Base-by-base conservation (phyloP, 106 monocot genomes). In the Posidonia australis region DNA sequence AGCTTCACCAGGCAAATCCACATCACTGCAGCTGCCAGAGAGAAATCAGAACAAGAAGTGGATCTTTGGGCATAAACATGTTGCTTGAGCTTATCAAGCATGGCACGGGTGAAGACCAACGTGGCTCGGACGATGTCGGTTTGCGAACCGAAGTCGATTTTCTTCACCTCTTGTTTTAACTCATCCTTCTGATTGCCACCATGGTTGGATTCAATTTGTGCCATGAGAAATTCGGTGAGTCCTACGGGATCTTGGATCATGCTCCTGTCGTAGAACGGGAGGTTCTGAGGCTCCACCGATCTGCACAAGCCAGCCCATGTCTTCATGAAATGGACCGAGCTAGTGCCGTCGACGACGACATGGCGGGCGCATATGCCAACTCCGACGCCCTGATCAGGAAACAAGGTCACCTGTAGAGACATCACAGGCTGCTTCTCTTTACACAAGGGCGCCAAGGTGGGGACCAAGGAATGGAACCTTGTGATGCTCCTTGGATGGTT, bases 1-100 rank as follows among this genome's bases (percentile, higher is more conserved):
- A 63, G 49, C 25, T 48, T 66, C 10, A 70, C 71, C 14, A 77
- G 44, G 54, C 70, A 74, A 14, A 58, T 41, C 84, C 80, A 80
- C 21, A 63, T 58, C 43, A 45, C 67, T 13, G 66, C 84, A 23
- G 66, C 62, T 1, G 68, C 64, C 46, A 80, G 43, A 0, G 60
- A 60, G 51, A 64, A 30, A 1, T 30, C 5, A 22, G 82, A 77
- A 43, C 70, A 78, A 5, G 13, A 0, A 14, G 17, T 26, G 24
- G 47, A 28, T 19, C 26, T 45, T 29, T 16, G 47, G 5, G 59
- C 10, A 13, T 20, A 0, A 19, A 53, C 28, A 55, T 2, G 0
- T 22, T 52, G 26, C 36, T 66, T 53, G 18, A 79, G 61, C 53
- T 54, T 18, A 14, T 51, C 14, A 45, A 79, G 29, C 5, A 70